These are phyloP conservation scores for Hypocrella siamensis DNA, from an alignment of 2,329 filamentous ascomycete species.

Conservation along the genomic window DNA sequence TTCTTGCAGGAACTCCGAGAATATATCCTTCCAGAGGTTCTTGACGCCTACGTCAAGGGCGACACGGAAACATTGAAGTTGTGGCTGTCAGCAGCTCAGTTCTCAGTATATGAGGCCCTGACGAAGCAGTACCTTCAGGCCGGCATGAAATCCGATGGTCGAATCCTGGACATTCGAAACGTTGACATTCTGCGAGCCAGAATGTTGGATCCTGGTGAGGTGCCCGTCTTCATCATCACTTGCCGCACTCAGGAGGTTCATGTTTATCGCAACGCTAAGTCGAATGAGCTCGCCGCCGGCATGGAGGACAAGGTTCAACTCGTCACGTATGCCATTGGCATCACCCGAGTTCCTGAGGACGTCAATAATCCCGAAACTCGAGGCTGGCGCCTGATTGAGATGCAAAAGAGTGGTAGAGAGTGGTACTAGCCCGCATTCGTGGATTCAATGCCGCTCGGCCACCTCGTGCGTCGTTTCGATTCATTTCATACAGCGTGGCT, in stretches of 20 bases:
- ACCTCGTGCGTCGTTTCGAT: background rate
- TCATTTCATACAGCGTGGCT: too few relatives aligned
- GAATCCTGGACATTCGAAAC: constrained; percentile 86
- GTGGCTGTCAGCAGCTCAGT: constrained; percentile 94
- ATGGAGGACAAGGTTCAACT: constrained; percentile 99
- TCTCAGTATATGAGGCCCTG: constrained; percentile 89
- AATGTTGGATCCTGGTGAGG: constrained; percentile 71
- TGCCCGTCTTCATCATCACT: constrained; percentile 93
- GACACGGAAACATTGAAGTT: constrained; percentile 80
- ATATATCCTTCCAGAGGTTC: constrained; percentile 92
- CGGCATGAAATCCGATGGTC: constrained; percentile 85
- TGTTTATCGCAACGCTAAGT: constrained; percentile 87
- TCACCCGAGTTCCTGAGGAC: constrained; percentile 86
- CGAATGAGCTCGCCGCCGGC: constrained; percentile 74
- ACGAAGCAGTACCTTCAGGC: constrained; percentile 91
- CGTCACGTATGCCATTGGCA: constrained; percentile 94
- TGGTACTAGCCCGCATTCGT: constrained; percentile 38
- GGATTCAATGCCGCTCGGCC: constrained; percentile 6
- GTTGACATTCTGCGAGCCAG: constrained; percentile 76
- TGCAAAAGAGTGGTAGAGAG: constrained; percentile 95
- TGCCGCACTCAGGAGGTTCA: constrained; percentile 96
- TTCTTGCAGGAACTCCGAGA: constrained; percentile 93
- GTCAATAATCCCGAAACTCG: constrained; percentile 93
- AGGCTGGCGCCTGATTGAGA: constrained; percentile 93
- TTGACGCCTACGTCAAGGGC: constrained; percentile 96